Evolutionary conservation across 345 rosid genomes (phyloP).

Genomic region (Acer negundo): DNA sequence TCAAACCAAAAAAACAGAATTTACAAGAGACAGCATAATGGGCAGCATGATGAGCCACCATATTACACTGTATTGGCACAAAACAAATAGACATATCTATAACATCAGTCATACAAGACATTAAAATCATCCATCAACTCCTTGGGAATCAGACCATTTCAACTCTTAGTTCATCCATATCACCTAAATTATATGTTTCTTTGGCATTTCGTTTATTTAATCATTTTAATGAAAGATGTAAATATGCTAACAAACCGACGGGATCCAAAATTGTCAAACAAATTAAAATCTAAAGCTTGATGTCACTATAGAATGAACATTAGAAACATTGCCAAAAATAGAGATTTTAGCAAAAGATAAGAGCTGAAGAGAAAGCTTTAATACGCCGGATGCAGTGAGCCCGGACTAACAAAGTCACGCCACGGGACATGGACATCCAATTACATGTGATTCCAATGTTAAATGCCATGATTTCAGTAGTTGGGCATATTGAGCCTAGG

Average conservation of each 20-base stretch:
- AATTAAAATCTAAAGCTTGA: not conserved
- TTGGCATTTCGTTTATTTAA: not conserved
- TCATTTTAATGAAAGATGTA: not conserved
- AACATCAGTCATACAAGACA: too few relatives aligned
- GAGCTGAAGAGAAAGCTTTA: not conserved
- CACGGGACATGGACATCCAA: too few relatives aligned
- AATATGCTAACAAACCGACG: not conserved
- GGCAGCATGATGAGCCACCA: too few relatives aligned
- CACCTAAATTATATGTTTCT: not conserved
- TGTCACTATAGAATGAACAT: not conserved
- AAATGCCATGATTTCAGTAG: not conserved
- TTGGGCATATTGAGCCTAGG: too few relatives aligned
- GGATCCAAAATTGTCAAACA: slow-evolving; percentile 1
- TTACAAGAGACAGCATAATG: too few relatives aligned
- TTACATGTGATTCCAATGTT: not conserved
- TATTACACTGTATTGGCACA: too few relatives aligned
- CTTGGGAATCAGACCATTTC: slow-evolving; percentile 1
- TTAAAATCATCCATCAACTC: not conserved
- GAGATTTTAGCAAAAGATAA: not conserved
- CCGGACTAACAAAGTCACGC: too few relatives aligned
- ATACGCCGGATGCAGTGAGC: too few relatives aligned
- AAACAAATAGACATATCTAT: too few relatives aligned
- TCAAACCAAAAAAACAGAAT: too few relatives aligned
- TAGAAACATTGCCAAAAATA: not conserved
- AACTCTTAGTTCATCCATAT: not conserved